These are phyloP conservation scores for Venturia effusa DNA, from an alignment of 2,329 filamentous ascomycete genomes.

Conservation along the genomic window DNA sequence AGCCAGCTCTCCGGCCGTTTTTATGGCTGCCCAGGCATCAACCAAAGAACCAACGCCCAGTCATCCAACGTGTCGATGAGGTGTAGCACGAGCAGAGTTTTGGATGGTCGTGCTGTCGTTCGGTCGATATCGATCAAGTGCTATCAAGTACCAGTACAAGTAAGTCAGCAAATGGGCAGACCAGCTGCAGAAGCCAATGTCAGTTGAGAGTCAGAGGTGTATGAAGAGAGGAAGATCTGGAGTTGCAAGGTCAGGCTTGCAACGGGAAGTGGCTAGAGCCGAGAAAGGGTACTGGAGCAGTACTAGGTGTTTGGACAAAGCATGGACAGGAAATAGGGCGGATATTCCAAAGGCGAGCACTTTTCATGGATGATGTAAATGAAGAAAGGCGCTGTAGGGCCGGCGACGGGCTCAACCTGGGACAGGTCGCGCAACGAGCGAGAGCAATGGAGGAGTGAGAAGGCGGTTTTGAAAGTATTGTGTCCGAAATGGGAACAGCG, in stretches of 20 bases:
- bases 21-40: not conserved
- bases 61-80: not conserved
- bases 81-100: not conserved
- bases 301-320: not conserved
- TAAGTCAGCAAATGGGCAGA: not conserved
- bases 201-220: not conserved
- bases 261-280: slow-evolving; percentile 5
- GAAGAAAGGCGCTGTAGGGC: not conserved
- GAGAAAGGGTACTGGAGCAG: not conserved
- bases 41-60: not conserved
- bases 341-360: slow-evolving; percentile 2
- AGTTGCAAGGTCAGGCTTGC: not conserved
- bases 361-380: slow-evolving; percentile 6
- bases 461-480: slow-evolving; percentile 4
- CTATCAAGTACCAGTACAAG: not conserved
- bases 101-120: not conserved
- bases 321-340: not conserved
- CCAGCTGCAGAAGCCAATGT: slow-evolving; percentile 3
- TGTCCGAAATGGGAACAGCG: not conserved
- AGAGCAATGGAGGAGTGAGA: not conserved
- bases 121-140: not conserved
- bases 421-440: not conserved
- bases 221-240: not conserved
- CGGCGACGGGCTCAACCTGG: not conserved
- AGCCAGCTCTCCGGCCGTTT: slow-evolving; percentile 1